These are phyloP conservation scores for Phytophthora fragariae DNA, from an alignment of 352 stramenopile species.

Conservation along the genomic window DNA sequence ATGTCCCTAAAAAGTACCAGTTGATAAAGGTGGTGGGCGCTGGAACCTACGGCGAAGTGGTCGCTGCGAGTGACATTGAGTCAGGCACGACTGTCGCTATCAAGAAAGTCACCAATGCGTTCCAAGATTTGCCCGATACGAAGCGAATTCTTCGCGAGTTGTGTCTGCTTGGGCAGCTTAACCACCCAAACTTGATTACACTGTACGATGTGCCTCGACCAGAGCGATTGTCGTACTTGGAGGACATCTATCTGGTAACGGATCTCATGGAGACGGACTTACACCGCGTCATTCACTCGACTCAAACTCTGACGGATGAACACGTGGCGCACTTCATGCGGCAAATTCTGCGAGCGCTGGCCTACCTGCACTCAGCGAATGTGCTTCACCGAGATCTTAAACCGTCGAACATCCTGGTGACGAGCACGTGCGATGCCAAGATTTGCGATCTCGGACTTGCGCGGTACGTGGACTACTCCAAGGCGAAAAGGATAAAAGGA, in stretches of 20 bases:
- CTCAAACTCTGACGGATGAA: conserved; percentile 91
- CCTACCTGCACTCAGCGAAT: conserved; percentile 97
- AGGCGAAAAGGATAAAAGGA: conserved; percentile 53
- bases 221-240: conserved; percentile 92
- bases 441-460: conserved; percentile 97
- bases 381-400: conserved; percentile 98
- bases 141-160: conserved; percentile 97
- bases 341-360: conserved; percentile 96
- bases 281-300: conserved; percentile 92
- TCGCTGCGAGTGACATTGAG: conserved; percentile 82
- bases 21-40: conserved; percentile 84
- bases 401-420: conserved; percentile 96
- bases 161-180: conserved; percentile 87
- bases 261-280: conserved; percentile 97
- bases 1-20: conserved; percentile 84
- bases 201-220: conserved; percentile 95
- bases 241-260: conserved; percentile 97
- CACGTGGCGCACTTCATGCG: conserved; percentile 97
- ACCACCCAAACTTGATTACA: conserved; percentile 93
- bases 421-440: conserved; percentile 96
- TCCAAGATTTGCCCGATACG: conserved; percentile 77
- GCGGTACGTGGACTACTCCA: conserved; percentile 70
- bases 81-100: conserved; percentile 92
- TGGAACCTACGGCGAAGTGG: conserved; percentile 84
- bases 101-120: conserved; percentile 94